These are phyloP conservation scores for Ormosia emarginata DNA, from an alignment of 306 rosid species.

Conservation along the genomic window DNA sequence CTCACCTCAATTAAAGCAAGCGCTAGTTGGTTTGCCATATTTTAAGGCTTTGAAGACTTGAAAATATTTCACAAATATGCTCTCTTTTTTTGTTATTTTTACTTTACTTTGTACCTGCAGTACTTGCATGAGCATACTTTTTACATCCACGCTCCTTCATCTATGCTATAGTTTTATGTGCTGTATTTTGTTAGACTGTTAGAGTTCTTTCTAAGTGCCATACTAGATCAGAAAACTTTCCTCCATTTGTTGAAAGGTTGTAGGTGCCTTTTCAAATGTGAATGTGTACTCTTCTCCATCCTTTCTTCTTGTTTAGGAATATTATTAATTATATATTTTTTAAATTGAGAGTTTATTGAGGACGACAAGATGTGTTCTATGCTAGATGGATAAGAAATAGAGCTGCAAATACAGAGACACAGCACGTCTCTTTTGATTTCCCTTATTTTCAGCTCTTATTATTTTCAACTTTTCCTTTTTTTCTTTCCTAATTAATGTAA, in stretches of 20 bases:
- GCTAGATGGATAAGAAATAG: not conserved
- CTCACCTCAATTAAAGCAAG: not conserved
- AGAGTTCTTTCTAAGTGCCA: constrained; percentile 8
- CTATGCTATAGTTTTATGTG: not conserved
- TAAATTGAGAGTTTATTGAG: not conserved
- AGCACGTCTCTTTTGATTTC: not conserved
- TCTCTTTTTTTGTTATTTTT: not conserved
- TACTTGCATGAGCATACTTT: not conserved
- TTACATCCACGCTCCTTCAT: not conserved
- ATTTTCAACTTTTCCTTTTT: not conserved
- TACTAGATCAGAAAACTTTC: not conserved
- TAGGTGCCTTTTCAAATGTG: constrained; percentile 10
- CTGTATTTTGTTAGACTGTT: constrained; percentile 14
- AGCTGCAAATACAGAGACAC: not conserved
- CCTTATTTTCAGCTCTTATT: constrained; percentile 7
- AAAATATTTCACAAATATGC: not conserved
- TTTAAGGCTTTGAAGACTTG: not conserved
- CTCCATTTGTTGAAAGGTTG: not conserved
- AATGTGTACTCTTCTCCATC: constrained; percentile 6
- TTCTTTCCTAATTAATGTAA: not conserved
- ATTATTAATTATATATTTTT: not conserved
- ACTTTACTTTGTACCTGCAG: not conserved
- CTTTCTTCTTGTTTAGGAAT: not conserved
- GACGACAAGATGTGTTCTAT: not conserved
- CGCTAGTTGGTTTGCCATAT: not conserved